phyloP scores from a whole-genome alignment of 371 early-diverging fungal species.

The Syncephalastrum racemosum region DNA sequence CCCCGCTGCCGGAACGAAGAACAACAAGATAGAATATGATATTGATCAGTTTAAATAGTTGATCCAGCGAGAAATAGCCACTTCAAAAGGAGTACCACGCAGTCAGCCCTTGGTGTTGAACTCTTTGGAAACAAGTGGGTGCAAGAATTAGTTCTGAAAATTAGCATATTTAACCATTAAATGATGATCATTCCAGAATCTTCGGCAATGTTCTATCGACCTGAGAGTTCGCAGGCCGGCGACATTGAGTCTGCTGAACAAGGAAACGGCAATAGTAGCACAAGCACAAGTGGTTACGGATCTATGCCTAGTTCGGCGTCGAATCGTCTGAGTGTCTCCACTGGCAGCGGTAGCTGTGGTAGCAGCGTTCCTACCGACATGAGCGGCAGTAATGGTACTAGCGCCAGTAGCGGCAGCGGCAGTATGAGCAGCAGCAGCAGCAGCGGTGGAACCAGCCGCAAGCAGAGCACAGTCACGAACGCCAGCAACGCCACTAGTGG shows the following conservation, averaged over 20 bases:
- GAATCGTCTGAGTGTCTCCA: constrained; percentile 2
- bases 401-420: constrained; percentile 17
- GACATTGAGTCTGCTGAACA: background rate
- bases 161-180: background rate
- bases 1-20: constrained; percentile 2
- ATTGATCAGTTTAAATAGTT: constrained; percentile 18
- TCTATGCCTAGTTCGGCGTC: background rate
- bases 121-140: constrained; percentile 16
- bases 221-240: constrained; percentile 2
- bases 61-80: constrained; percentile 48
- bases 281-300: constrained; percentile 13
- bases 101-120: constrained; percentile 29
- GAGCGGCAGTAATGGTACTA: constrained; percentile 9
- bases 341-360: too few species aligned
- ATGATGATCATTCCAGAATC: constrained; percentile 16
- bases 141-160: background rate
- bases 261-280: constrained; percentile 8
- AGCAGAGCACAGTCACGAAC: constrained; percentile 3
- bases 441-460: constrained; percentile 11
- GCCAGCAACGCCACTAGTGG: constrained; percentile 13
- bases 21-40: background rate
- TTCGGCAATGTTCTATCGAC: constrained; percentile 14
- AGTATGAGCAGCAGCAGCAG: constrained; percentile 12
- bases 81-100: constrained; percentile 33
- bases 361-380: background rate